These are phyloP conservation scores for Brassica rapa DNA, from an alignment of 345 rosid genomes.

Conservation along the genomic window DNA sequence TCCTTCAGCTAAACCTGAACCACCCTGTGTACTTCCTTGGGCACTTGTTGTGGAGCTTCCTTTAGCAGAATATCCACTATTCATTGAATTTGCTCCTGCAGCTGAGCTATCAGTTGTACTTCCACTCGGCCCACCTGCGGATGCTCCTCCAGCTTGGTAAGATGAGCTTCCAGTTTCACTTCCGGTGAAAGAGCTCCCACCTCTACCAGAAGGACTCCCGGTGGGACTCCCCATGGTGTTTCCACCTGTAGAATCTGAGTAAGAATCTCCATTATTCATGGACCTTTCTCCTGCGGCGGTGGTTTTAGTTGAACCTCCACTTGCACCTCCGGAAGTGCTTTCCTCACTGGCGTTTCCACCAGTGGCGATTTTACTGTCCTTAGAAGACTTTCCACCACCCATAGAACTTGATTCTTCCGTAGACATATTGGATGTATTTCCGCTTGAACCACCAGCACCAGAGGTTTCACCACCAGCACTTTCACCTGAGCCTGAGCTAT, in stretches of 20 bases:
- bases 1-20: background rate
- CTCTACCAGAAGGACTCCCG: background rate
- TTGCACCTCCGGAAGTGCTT: background rate
- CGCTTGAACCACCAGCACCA: background rate
- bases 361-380: background rate
- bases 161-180: background rate
- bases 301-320: background rate
- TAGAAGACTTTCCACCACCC: background rate
- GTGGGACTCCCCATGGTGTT: constrained; percentile 2
- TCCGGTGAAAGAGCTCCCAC: background rate
- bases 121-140: constrained; percentile 11
- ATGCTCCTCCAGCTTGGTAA: background rate
- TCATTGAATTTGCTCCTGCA: background rate
- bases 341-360: background rate
- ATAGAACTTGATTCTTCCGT: background rate
- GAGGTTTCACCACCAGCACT: background rate
- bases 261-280: background rate
- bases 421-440: background rate
- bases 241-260: constrained; percentile 14
- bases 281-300: background rate
- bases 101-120: background rate
- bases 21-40: background rate
- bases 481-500: background rate
- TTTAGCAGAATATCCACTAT: background rate
- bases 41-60: background rate